These are phyloP conservation scores for Moesziomyces antarcticus DNA, from an alignment of 1,284 basidiomycete species.

Conservation along the genomic window DNA sequence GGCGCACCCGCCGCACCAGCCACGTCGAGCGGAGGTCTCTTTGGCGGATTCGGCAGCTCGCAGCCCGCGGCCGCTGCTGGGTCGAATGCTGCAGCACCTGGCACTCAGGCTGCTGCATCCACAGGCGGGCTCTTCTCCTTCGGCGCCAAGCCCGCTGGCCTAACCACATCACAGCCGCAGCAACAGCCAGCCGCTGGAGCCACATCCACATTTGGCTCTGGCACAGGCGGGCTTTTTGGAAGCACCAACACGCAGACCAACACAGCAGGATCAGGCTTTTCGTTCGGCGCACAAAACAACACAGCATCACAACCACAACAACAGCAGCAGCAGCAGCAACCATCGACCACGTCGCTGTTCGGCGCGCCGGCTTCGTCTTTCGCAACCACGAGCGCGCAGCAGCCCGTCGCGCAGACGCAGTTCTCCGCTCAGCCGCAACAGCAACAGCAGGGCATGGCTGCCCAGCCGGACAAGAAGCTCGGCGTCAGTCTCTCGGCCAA, in stretches of 20 bases:
- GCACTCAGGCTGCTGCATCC: slow-evolving; percentile 23
- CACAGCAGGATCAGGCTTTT: slow-evolving; percentile 26
- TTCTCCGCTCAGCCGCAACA: slow-evolving; percentile 17
- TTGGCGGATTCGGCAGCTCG: slow-evolving; percentile 26
- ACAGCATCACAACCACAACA: slow-evolving; percentile 20
- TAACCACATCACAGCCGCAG: slow-evolving; percentile 16
- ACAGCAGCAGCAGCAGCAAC: slow-evolving; percentile 14
- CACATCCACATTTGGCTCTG: slow-evolving; percentile 39
- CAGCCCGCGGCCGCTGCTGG: slow-evolving; percentile 24
- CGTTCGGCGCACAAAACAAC: slow-evolving; percentile 26
- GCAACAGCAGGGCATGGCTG: slow-evolving; percentile 7
- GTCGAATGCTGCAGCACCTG: slow-evolving; percentile 8
- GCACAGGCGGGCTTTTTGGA: slow-evolving; percentile 35
- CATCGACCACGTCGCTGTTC: slow-evolving; percentile 32
- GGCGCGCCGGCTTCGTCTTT: slow-evolving; percentile 31
- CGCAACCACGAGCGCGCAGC: slow-evolving; percentile 24
- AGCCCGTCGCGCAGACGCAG: slow-evolving; percentile 25
- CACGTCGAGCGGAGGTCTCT: slow-evolving; percentile 24
- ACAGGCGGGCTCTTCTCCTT: slow-evolving; percentile 35
- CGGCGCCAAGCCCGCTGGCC: slow-evolving; percentile 26
- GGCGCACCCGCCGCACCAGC: slow-evolving; percentile 21
- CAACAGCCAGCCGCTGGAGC: slow-evolving; percentile 17
- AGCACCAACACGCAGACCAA: slow-evolving; percentile 15
- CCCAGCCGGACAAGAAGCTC: slow-evolving; percentile 53
- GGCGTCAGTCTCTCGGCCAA: slow-evolving; percentile 50